Evolutionary conservation across 2,329 filamentous ascomycete genomes (phyloP), one percentile per base, ranked within the genome.

Genomic region (Phialophora macrospora): DNA sequence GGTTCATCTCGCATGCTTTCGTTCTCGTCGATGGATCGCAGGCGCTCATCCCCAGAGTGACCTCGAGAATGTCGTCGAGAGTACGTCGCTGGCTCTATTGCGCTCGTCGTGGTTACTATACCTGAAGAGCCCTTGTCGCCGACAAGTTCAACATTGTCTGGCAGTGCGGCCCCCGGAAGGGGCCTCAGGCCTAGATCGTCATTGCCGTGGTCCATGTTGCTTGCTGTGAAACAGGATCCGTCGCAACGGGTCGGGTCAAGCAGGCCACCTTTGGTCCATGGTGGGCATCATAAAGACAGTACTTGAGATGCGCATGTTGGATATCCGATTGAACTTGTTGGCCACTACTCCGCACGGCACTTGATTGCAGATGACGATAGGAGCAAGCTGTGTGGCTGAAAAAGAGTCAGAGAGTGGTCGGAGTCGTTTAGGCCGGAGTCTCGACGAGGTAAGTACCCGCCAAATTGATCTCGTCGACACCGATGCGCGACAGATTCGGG

Each of bases 41-140:
- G 38, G n/a, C 63, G 59, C n/a, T 63, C 66, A 38, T 65, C 66
- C 7, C 60, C 30, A n/a, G 65, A 69, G 55, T 65, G 63, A 4
- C 65, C 59, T 41, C 67, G 22, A 26, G 65, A 67, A 57, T 69
- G 64, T 9, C 65, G 60, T 26, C 65, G 65, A 52, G 63, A 61
- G 32, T 67, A 56, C 8, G 67, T 48, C 24, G 56, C 24, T n/a
- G 65, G 63, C 55, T 67, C 62, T 12, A 60, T 65, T 12, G 55
- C 59, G 20, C 48, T 63, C 2, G 55, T 65, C 9, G 63, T 54
- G n/a, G 41, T 54, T n/a, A 11, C 60, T 17, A 20, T 44, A 7
- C 62, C 60, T 9, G 49, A 44, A 11, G 41, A 28, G 55, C 48
- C 65, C 26, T 60, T 55, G 32, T 44, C 48, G 22, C 41, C 57